Evolutionary conservation across 805 yeast species (phyloP), one percentile per base, ranked within the genome.

Genomic region (Myxozyma sirexii): DNA sequence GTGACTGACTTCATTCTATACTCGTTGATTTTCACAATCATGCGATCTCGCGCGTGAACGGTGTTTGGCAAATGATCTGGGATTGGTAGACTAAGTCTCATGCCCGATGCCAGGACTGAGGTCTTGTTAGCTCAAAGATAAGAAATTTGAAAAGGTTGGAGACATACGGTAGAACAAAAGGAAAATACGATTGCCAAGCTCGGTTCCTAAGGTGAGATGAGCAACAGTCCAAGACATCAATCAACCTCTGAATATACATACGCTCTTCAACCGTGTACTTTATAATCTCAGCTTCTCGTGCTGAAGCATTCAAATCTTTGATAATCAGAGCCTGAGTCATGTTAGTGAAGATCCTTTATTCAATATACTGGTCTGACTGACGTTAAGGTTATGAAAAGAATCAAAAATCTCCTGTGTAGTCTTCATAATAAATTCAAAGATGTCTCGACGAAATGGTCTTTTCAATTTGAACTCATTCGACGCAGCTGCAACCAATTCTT

Each of bases 21-120:
- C 59, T 82, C 84, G 60, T 82, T 83, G 63, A 89, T 75, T 66
- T 87, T 88, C 52, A 78, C 81, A 64, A 89, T 77, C 76, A 89
- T 77, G 39, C 92, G 73, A 62, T 85, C 89, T 66, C 85, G 83
- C 0, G 94, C 86, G 69, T 86, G 88, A 37, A 82, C 88, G 0
- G 90, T 86, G 0, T 89, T 84, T 0, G 94, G 93, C 0, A 92
- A 86, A 66, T 85, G 85, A 23, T 80, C 82, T 0, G 96, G 96
- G 24, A 89, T 69, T 1, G 96, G 96, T 57, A 88, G 83, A 2
- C 91, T 90, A 12, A 89, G 74, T 45, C 83, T 81, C 75, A 89
- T 77, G 0, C 94, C 87, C 10, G 93, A 84, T 1, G 96, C 85
- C 13, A 86, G 75, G 86, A 85, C 84, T 61, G 29, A 12, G 12